Conservation (phyloP, 192 early-diverging fungal species). For the Entomortierella chlamydospora region DNA sequence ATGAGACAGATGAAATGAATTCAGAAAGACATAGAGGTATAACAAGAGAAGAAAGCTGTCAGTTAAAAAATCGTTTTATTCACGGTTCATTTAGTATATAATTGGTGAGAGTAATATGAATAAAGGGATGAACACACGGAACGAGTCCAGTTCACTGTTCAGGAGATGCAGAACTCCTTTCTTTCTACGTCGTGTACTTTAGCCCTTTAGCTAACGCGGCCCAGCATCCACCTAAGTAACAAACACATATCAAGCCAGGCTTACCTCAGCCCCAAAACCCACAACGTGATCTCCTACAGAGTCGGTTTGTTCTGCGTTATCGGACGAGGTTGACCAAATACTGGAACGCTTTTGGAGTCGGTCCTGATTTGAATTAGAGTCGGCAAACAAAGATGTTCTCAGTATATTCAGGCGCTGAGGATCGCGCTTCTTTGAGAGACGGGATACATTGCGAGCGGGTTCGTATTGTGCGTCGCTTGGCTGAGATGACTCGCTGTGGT, state of each 20-base stretch:
- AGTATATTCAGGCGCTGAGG: conserved; percentile 49
- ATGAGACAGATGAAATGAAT: too few relatives aligned
- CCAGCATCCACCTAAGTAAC: background rate
- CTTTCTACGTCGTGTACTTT: background rate
- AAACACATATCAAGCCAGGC: conserved; percentile 30
- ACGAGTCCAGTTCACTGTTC: too few relatives aligned
- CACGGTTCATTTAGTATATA: conserved; percentile 10
- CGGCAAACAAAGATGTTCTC: conserved; percentile 24
- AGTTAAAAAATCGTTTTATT: conserved; percentile 51
- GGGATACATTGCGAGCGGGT: background rate
- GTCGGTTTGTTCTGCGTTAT: conserved; percentile 17
- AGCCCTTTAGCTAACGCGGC: background rate
- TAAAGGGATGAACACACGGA: background rate
- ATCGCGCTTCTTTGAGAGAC: conserved; percentile 14
- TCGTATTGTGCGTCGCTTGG: background rate
- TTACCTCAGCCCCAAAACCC: conserved; percentile 53
- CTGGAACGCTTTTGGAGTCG: conserved; percentile 34
- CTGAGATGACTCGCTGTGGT: background rate
- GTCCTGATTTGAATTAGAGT: background rate
- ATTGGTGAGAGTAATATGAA: background rate
- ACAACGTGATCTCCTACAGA: conserved; percentile 8
- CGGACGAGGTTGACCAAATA: conserved; percentile 36
- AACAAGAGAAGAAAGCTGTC: conserved; percentile 12
- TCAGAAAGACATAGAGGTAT: background rate
- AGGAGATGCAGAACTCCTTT: background rate